Percentiles rank a stretch among this genome's conserved stretches.
phyloP scores from a whole-genome alignment of 1,139 yeast species.

The Blastobotrys aristatus region DNA sequence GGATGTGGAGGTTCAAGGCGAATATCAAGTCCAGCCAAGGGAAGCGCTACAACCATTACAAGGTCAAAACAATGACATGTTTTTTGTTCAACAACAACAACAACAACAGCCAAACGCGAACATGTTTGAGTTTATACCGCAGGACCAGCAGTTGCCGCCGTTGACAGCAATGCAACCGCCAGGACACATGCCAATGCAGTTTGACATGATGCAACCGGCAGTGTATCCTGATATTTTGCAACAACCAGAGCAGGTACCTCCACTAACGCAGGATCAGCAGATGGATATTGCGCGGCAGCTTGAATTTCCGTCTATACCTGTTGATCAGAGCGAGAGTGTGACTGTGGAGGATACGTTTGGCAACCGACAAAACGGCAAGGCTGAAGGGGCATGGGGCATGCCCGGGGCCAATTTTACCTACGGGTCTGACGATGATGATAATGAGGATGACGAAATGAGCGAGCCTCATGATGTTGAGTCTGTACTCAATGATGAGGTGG shows the following conservation, averaged over 20 bases:
- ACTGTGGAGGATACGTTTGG: constrained; percentile 16
- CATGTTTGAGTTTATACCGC: not conserved
- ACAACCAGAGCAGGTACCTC: not conserved
- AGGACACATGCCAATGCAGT: not conserved
- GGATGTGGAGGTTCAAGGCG: constrained; percentile 13
- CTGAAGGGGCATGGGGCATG: constrained; percentile 12
- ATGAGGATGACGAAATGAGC: constrained; percentile 1
- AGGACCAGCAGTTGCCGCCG: not conserved
- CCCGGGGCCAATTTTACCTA: constrained; percentile 10
- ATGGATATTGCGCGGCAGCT: not conserved
- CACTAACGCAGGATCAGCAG: not conserved
- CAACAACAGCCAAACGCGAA: not conserved
- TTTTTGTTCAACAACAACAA: too few relatives aligned
- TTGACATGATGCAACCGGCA: not conserved
- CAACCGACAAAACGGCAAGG: not conserved
- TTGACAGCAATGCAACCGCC: not conserved
- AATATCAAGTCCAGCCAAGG: not conserved
- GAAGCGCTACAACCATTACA: not conserved
- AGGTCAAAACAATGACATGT: too few relatives aligned
- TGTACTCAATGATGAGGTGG: not conserved
- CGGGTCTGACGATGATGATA: constrained; percentile 14
- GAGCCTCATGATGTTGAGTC: not conserved
- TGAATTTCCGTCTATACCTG: not conserved
- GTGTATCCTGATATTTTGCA: not conserved
- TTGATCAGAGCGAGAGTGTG: constrained; percentile 2